Evolutionary conservation across 2,329 filamentous ascomycete species (phyloP).

Genomic region (Colletotrichum endophyticum): DNA sequence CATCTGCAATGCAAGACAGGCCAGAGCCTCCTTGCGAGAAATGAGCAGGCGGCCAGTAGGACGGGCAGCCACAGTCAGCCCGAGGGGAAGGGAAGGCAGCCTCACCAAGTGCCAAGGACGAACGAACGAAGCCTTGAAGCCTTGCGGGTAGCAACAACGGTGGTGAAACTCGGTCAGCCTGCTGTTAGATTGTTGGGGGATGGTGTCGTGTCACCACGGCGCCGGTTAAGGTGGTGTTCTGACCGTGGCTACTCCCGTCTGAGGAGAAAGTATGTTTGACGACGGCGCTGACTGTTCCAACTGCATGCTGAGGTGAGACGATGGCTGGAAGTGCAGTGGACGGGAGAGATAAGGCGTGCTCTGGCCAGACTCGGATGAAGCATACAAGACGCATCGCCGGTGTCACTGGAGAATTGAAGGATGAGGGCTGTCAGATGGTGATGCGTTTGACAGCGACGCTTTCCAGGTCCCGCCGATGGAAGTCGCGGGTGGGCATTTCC

Average conservation of each 20-base stretch:
- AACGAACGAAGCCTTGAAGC: background rate
- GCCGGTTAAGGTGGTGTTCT: background rate
- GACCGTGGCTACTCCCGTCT: background rate
- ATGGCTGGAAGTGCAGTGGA: background rate
- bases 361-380: background rate
- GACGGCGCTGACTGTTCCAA: background rate
- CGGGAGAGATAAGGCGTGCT: background rate
- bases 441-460: background rate
- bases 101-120: background rate
- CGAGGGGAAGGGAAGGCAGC: background rate
- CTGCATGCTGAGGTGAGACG: background rate
- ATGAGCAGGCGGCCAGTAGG: background rate
- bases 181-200: background rate
- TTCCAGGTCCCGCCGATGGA: background rate
- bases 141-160: background rate
- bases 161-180: background rate
- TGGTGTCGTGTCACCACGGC: background rate
- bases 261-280: background rate
- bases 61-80: background rate
- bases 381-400: background rate
- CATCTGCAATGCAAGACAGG: background rate
- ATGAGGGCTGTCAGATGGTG: background rate
- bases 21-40: background rate
- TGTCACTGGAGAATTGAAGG: background rate
- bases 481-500: background rate